Evolutionary conservation across 768 basidiomycete genomes (phyloP), one percentile per base, ranked within the genome.

Genomic region (Wakefieldia striispora): DNA sequence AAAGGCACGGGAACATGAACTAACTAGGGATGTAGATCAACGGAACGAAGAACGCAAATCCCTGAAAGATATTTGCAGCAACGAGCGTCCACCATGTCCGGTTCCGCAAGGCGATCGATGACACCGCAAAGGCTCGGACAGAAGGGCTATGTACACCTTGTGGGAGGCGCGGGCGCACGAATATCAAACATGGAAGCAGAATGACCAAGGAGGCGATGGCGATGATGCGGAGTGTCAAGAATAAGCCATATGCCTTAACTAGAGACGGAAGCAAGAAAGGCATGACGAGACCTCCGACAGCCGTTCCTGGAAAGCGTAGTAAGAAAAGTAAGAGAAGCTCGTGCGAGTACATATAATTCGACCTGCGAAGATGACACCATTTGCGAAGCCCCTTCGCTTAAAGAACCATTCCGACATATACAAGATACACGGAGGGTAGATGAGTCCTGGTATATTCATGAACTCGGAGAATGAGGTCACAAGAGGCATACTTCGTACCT

Each of bases 211-310:
- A 8, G 19, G 29, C 19, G 12, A 43, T 43, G 4, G 42, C 31
- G 17, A 21, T 12, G 20, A 31, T 33, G 20, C 45, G 27, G 9
- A 47, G 6, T 6, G 38, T 13, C 20, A 23, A 33, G 21, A n/a
- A 47, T 39, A 47, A 29, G 9, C 45, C 45, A 20, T 47, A 39
- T n/a, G 45, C 38, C 10, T 39, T 20, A 21, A 47, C 29, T 17
- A 43, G 19, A 3, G 42, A 20, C 19, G 45, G 38, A 16, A 47
- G 29, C 9, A 40, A 13, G 23, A 39, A 31, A 2, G 45, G 45
- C 27, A 47, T 29, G 11, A 39, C 3, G 27, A 47, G 21, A 7
- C 29, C 27, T 11, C 45, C 38, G 24, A 47, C 10, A 9, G 45
- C 16, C 17, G 27, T 20, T 11, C 45, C 37, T 46, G 10, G 26